phyloP scores from a whole-genome alignment of 2,329 filamentous ascomycete genomes.

The Parastagonospora nodorum region DNA sequence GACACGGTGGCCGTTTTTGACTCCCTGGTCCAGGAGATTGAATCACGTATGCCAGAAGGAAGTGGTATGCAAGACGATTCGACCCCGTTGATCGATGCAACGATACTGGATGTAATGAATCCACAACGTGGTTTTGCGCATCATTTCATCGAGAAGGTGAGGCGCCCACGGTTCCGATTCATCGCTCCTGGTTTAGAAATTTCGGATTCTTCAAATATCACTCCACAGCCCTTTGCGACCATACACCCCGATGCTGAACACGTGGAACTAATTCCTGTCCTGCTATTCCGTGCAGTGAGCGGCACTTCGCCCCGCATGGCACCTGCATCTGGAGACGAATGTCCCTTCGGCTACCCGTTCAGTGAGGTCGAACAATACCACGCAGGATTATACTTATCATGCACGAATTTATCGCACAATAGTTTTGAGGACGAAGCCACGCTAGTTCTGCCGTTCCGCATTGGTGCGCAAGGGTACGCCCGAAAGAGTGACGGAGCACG shows the following conservation, averaged over 20 bases:
- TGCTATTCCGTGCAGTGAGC: constrained; percentile 1
- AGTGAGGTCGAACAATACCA: constrained; percentile 7
- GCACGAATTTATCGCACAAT: background rate
- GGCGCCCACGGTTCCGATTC: constrained; percentile 15
- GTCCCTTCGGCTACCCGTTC: constrained; percentile 7
- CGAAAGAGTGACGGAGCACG: constrained; percentile 18
- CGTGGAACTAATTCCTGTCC: background rate
- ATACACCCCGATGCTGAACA: background rate
- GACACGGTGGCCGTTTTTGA: constrained; percentile 4
- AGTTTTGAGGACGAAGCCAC: constrained; percentile 14
- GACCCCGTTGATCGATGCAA: constrained; percentile 4
- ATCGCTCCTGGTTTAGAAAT: constrained; percentile 20
- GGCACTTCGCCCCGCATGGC: background rate
- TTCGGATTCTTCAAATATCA: constrained; percentile 4
- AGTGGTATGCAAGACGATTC: background rate
- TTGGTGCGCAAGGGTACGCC: constrained; percentile 20
- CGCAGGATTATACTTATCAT: constrained; percentile 19
- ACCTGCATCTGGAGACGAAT: background rate
- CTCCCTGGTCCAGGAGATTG: background rate
- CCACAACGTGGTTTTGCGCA: constrained; percentile 10
- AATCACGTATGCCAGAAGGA: background rate
- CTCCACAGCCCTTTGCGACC: constrained; percentile 10
- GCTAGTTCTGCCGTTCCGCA: constrained; percentile 21
- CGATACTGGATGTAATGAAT: constrained; percentile 7
- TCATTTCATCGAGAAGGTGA: constrained; percentile 3